These are phyloP conservation scores for Platanthera guangdongensis DNA, from an alignment of 106 monocot species.

Conservation along the genomic window DNA sequence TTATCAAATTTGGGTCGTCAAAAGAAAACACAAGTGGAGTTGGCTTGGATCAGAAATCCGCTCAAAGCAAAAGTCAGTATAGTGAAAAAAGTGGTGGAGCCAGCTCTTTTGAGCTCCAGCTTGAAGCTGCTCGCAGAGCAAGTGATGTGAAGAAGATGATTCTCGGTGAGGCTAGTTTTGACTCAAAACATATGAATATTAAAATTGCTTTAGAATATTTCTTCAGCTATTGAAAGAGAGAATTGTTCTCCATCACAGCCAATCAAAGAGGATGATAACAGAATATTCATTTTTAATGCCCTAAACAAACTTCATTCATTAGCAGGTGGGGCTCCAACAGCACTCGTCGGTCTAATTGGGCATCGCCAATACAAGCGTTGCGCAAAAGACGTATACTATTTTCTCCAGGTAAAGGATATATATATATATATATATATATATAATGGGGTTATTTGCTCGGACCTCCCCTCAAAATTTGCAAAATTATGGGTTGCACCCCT, in stretches of 20 bases:
- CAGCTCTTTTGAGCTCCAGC: conserved; percentile 71
- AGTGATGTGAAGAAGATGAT: conserved; percentile 90
- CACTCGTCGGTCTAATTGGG: conserved; percentile 87
- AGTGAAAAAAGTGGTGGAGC: conserved; percentile 18
- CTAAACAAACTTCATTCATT: neutral
- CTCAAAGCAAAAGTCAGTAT: conserved; percentile 18
- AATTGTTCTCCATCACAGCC: too few relatives aligned
- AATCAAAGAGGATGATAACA: neutral
- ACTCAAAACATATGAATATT: neutral
- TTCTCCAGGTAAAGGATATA: conserved; percentile 59
- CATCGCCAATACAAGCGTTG: conserved; percentile 53
- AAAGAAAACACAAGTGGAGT: conserved; percentile 17
- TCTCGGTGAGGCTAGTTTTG: conserved; percentile 46
- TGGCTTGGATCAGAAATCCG: conserved; percentile 9
- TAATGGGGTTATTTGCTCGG: too few relatives aligned
- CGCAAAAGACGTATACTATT: conserved; percentile 77
- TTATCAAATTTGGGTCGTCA: conserved; percentile 55
- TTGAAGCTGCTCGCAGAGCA: conserved; percentile 88
- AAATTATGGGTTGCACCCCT: too few relatives aligned
- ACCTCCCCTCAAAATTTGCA: too few relatives aligned
- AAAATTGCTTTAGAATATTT: neutral
- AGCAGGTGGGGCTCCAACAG: conserved; percentile 83
- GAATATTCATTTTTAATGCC: neutral
- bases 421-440: too few relatives aligned
- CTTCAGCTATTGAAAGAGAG: too few relatives aligned